Conservation (phyloP, 371 early-diverging fungal species). For the Syncephalastrum racemosum region DNA sequence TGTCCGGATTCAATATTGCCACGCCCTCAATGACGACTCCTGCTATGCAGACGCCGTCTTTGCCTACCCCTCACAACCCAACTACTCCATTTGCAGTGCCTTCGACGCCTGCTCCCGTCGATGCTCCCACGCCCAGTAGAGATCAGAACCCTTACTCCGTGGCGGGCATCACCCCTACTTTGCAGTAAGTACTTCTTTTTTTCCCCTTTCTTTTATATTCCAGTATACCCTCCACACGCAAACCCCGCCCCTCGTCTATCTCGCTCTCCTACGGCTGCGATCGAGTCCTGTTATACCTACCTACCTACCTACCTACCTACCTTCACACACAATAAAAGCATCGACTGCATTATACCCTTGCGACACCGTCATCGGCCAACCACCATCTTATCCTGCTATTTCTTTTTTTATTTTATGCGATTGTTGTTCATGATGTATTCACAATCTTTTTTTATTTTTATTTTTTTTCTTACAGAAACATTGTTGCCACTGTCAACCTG, state of each 20-base stretch:
- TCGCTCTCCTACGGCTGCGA: not conserved
- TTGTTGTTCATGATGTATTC: constrained; percentile 6
- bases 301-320: not conserved
- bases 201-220: constrained; percentile 3
- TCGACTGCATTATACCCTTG: not conserved
- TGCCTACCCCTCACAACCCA: constrained; percentile 46
- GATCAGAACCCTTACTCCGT: constrained; percentile 58
- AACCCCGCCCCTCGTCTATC: not conserved
- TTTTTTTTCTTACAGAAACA: constrained; percentile 71
- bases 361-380: not conserved
- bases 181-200: constrained; percentile 71
- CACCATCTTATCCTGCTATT: constrained; percentile 4
- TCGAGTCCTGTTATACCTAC: not conserved
- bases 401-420: constrained; percentile 11
- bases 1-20: constrained; percentile 54
- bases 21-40: constrained; percentile 49
- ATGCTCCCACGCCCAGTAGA: constrained; percentile 55
- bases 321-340: constrained; percentile 8
- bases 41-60: constrained; percentile 52
- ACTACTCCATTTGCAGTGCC: constrained; percentile 47
- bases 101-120: constrained; percentile 50
- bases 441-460: constrained; percentile 7
- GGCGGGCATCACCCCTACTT: constrained; percentile 78
- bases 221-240: constrained; percentile 5
- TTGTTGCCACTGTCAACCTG: constrained; percentile 99